Base-by-base conservation (phyloP, 1,284 basidiomycete genomes). In the Stygiomarasmius scandens region DNA sequence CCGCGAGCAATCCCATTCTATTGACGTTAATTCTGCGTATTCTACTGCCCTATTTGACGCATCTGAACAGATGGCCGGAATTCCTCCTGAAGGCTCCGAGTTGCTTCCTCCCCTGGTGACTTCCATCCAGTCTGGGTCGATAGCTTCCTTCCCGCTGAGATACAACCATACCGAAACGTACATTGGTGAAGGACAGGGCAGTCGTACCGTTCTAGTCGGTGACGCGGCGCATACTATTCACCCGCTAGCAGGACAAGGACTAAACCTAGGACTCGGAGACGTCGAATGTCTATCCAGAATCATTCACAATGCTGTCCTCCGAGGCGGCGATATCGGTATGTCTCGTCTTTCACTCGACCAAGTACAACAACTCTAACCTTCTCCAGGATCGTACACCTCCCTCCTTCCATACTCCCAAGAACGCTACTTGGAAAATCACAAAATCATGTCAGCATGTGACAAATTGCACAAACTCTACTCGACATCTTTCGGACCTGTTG, bases 221-320 rank as follows among this genome's bases (percentile, higher is more conserved):
- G 97, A 99, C 72, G 96, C 97, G 1, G 96, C 96, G 14, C 97
- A 99, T 68, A 93, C 93, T 0, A 83, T 95, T 3, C 97, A 99
- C 68, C 97, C 97, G 0, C 84, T 99, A n/a, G 96, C 96, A 0
- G 97, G 97, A 1, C 97, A 99, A 69, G 97, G 96, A 0, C 77
- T 99, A 44, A 99, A 99, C 71, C 78, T 96, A 66, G 97, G 96
- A 19, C 76, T 99, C 16, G 91, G 82, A 1, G 96, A 99, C 69
- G 93, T 89, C 0, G 81, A 89, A 65, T 82, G 82, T 54, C 81
- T 96, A 20, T 77, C 85, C 1, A 75, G 78, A 36, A 86, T 84
- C 62, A 84, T 96, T 44, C 74, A 85, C 27, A 66, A 76, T 5
- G 80, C 87, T 0, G 66, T 90, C 29, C 62, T 66, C 16, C 70